Evolutionary conservation across 257 asterid species (phyloP), one percentile per base, ranked within the genome.

Genomic region (Orobanche coerulescens): DNA sequence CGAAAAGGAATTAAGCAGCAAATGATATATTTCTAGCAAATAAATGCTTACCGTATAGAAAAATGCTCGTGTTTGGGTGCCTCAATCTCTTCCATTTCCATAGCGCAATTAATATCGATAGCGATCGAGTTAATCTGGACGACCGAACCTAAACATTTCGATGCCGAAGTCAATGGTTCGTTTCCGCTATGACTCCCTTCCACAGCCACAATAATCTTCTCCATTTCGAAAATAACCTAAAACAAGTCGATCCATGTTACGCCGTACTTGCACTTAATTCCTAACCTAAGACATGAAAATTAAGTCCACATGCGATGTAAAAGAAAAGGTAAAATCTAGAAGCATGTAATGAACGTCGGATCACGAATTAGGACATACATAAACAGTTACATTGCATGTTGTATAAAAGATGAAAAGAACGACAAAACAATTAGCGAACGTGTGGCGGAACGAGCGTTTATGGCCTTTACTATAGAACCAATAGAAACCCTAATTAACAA

Each of bases 11-110:
- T 23, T 0, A 48, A 54, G n/a, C 54, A 47, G 24, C 22, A 56
- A 39, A 42, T 23, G 33, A 23, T 15, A 40, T 42, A 46, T 5
- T 20, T 34, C 46, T 14, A 26, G 22, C 22, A 62, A 58, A 31
- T 26, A 9, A 73, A 73, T 22, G 22, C 76, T 71, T 63, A 87
- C 97, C 93, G 95, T 20, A 90, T 84, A 20, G 96, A 79, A 67
- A 90, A 90, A 64, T 82, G 86, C 22, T 70, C 74, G 19, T 81
- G 84, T 12, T 26, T 49, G 1, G 67, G 82, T 12, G 68, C 39
- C 59, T 70, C 83, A 39, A 67, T 67, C 73, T 64, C 76, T 53
- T 67, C 75, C 50, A 20, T 49, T 53, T 67, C 75, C 50, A 20
- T 49, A 14, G 76, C 68, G 73, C 74, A 43, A 25, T 55, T 56